These are phyloP conservation scores for Lanmaoa pseudosensibilis DNA, from an alignment of 768 basidiomycete genomes.

Conservation along the genomic window DNA sequence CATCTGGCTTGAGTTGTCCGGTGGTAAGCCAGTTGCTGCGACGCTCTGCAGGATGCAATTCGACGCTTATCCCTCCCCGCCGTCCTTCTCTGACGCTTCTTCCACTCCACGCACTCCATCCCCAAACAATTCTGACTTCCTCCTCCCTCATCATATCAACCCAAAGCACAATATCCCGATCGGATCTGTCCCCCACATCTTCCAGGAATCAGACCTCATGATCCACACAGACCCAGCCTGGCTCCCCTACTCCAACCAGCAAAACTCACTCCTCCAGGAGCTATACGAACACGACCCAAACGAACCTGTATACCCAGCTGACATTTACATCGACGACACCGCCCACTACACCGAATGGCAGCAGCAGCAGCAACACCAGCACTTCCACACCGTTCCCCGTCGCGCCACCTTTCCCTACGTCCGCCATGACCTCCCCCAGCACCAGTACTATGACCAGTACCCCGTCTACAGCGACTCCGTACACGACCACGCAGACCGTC, in stretches of 20 bases:
- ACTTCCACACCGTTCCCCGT: conserved; percentile 42
- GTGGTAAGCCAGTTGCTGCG: conserved; percentile 22
- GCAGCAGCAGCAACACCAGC: conserved; percentile 34
- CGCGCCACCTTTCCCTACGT: conserved; percentile 78
- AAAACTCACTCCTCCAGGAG: conserved; percentile 65
- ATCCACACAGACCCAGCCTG: conserved; percentile 40
- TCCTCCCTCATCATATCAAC: conserved; percentile 25
- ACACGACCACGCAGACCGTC: conserved; percentile 21
- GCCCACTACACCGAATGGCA: conserved; percentile 38
- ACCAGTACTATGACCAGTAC: conserved; percentile 35
- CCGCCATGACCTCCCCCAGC: conserved; percentile 61
- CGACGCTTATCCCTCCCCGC: conserved; percentile 53
- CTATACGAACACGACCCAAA: conserved; percentile 63
- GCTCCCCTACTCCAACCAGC: conserved; percentile 35
- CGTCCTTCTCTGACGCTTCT: conserved; percentile 63
- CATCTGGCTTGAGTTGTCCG: conserved; percentile 13
- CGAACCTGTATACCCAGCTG: conserved; percentile 38
- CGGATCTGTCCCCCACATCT: conserved; percentile 52
- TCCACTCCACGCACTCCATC: conserved; percentile 74
- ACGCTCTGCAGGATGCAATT: conserved; percentile 47
- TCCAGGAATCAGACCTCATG: conserved; percentile 41
- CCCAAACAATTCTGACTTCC: conserved; percentile 45
- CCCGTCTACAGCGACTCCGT: conserved; percentile 43
- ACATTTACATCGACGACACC: conserved; percentile 38
- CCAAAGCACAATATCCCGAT: conserved; percentile 40